Base-by-base conservation (phyloP, 768 basidiomycete species). In the Mycena epipterygia region DNA sequence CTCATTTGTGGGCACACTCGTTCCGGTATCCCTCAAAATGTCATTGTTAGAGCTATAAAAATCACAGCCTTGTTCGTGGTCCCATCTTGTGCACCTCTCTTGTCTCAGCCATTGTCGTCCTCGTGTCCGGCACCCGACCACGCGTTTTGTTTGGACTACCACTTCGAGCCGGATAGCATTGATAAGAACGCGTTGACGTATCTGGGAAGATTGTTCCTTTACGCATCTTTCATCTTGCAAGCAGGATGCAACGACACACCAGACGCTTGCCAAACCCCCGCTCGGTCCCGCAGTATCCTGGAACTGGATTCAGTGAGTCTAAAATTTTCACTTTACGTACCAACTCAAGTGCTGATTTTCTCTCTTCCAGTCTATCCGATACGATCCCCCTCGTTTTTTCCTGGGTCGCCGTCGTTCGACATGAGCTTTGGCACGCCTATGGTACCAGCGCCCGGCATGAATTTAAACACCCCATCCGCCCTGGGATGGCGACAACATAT, bases 181-280 rank as follows among this genome's bases (percentile, higher is more conserved):
- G 69, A 70, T 70, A 70, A 70, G 42, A 23, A 30, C 5, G 19
- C 25, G 25, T 70, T 58, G 68, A 70, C 68, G 62, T 64, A 59
- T 55, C 46, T 48, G 32, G 3, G 29, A 17, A 27, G 17, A 11
- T 9, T 51, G 42, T 65, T 70, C 64, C 42, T 49, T 70, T 60
- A 65, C 65, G 48, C 70, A 9, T 27, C 37, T 51, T 67, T 57
- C 58, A 49, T 66, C 59, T 49, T 29, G 58, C 27, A 23, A 4
- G 21, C 29, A 55, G 52, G 51, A 71, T 71, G 70, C 59, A 55
- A 21, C 58, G 70, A 53, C 53, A 59, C 42, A 32, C 52, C 13
- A 11, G 21, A 46, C 68, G 61, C 23, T n/a, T 56, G 27, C 60
- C 67, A 37, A 65, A 25, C 25, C 64, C 64, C 2, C 53, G 64